These are phyloP conservation scores for Sphaerulina vaccinii DNA, from an alignment of 2,329 filamentous ascomycete species.

Conservation along the genomic window DNA sequence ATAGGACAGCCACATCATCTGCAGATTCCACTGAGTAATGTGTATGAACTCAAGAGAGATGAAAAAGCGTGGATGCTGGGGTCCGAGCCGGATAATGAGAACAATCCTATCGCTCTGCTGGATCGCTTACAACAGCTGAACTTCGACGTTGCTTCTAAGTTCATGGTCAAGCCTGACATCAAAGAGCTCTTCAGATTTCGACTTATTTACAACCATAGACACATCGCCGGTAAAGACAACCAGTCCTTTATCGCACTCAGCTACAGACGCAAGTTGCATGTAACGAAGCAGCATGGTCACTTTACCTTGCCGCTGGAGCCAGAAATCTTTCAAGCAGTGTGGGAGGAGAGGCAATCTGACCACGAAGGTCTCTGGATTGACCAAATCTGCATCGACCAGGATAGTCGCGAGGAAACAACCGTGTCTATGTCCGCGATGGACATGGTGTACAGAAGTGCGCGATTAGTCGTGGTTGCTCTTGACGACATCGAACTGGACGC, in stretches of 20 bases:
- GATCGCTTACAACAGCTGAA: conserved; percentile 27
- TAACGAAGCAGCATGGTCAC: conserved; percentile 35
- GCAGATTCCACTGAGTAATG: conserved; percentile 29
- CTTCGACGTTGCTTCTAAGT: conserved; percentile 27
- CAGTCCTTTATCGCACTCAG: conserved; percentile 47
- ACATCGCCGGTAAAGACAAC: conserved; percentile 35
- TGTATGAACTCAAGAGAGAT: conserved; percentile 28
- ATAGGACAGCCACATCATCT: conserved; percentile 24
- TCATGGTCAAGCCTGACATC: conserved; percentile 37
- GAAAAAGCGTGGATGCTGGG: conserved; percentile 33
- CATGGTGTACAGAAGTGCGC: conserved; percentile 44
- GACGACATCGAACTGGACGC: conserved; percentile 42
- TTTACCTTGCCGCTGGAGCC: conserved; percentile 42
- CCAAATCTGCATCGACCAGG: conserved; percentile 47
- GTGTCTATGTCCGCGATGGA: conserved; percentile 45
- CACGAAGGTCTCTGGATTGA: conserved; percentile 48
- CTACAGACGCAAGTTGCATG: conserved; percentile 42
- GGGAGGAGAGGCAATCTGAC: conserved; percentile 38
- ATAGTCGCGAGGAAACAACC: conserved; percentile 41
- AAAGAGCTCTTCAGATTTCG: conserved; percentile 38
- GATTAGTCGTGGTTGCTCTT: conserved; percentile 43
- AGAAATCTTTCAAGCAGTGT: conserved; percentile 43
- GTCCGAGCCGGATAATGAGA: conserved; percentile 30
- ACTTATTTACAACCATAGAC: conserved; percentile 39
- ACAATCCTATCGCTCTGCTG: conserved; percentile 29